These are phyloP conservation scores for Lathyrus sativus DNA, from an alignment of 306 rosid species.

Conservation along the genomic window DNA sequence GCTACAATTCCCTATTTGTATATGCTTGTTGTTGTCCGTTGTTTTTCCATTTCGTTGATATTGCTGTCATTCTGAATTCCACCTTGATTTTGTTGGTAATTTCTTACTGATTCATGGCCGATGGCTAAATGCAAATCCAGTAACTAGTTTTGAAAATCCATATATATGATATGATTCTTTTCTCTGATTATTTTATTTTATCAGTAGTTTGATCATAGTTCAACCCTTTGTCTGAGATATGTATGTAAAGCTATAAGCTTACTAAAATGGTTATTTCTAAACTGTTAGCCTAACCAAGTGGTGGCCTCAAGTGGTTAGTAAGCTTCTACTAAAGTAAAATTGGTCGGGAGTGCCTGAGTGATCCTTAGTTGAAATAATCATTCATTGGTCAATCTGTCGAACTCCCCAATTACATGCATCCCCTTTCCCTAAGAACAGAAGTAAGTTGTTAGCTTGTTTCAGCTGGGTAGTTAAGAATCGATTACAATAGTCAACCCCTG, in stretches of 20 bases:
- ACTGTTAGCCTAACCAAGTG: slow-evolving; percentile 1
- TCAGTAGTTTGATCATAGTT: too few species aligned
- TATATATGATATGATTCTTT: too few species aligned
- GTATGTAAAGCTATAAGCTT: not conserved
- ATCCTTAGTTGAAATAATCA: not conserved
- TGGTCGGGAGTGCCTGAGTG: not conserved
- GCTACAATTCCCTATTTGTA: not conserved
- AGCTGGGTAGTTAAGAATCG: not conserved
- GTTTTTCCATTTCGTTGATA: slow-evolving; percentile 5
- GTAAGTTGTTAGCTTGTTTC: not conserved
- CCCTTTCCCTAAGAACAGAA: not conserved
- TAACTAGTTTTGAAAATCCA: too few species aligned
- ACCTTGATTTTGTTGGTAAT: not conserved
- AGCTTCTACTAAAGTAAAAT: not conserved
- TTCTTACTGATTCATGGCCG: not conserved
- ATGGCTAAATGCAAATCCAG: not conserved
- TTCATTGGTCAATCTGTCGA: not conserved
- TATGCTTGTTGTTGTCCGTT: slow-evolving; percentile 6
- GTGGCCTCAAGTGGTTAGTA: not conserved
- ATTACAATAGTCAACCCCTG: not conserved
- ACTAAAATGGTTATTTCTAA: not conserved
- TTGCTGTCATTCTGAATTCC: not conserved
- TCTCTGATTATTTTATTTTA: too few species aligned
- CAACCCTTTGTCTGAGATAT: not conserved
- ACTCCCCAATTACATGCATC: not conserved